phyloP scores from a whole-genome alignment of 2,329 filamentous ascomycete genomes.

The Microcyclosporella mali region DNA sequence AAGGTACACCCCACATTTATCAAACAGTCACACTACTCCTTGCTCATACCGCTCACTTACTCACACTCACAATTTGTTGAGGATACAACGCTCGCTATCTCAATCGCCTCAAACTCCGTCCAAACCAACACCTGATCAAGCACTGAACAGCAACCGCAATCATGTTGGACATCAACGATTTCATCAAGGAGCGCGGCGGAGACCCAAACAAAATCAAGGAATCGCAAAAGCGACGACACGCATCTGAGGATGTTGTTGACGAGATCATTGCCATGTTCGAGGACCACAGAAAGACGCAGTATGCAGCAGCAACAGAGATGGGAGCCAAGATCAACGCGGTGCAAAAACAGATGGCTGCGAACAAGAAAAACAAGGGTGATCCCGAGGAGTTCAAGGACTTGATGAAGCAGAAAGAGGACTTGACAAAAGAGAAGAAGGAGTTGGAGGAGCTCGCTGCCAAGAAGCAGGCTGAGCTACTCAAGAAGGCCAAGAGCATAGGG shows the following conservation, averaged over 20 bases:
- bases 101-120: background rate
- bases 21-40: background rate
- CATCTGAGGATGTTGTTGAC: slow-evolving; percentile 77
- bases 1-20: background rate
- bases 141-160: background rate
- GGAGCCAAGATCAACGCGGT: slow-evolving; percentile 79
- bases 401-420: slow-evolving; percentile 66
- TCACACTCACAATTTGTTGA: background rate
- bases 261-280: slow-evolving; percentile 83
- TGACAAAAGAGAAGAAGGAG: slow-evolving; percentile 77
- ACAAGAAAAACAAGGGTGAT: slow-evolving; percentile 93
- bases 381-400: slow-evolving; percentile 73
- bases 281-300: slow-evolving; percentile 63
- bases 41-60: background rate
- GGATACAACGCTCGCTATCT: background rate
- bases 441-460: slow-evolving; percentile 66
- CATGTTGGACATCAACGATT: slow-evolving; percentile 46
- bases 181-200: slow-evolving; percentile 72
- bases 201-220: slow-evolving; percentile 88
- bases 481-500: slow-evolving; percentile 77
- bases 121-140: background rate
- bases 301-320: slow-evolving; percentile 63
- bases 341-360: slow-evolving; percentile 82
- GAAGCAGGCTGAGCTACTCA: slow-evolving; percentile 68
- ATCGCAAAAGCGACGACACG: slow-evolving; percentile 76